A percentile compares a stretch with the other conserved stretches of the same genome.
Evolutionary conservation across 2,329 filamentous ascomycete genomes (phyloP).

Genomic region (Aurifilum marmelostoma): DNA sequence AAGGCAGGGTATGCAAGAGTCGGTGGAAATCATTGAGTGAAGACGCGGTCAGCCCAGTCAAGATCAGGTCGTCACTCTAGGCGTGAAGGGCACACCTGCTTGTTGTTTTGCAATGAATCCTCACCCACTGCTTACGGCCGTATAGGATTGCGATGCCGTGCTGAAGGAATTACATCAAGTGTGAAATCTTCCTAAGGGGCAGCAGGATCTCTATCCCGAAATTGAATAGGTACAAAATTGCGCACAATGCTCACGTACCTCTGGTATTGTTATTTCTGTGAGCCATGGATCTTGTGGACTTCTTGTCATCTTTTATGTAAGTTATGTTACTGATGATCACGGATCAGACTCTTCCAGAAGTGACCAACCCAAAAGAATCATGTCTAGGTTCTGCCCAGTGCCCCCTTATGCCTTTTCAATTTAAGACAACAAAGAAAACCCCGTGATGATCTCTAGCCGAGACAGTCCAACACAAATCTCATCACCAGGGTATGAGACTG

Average conservation of each 20-base stretch:
- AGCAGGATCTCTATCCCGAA: not conserved
- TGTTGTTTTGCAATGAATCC: not conserved
- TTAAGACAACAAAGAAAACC: no score
- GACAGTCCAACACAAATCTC: not conserved
- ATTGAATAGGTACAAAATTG: not conserved
- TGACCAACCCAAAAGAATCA: no score
- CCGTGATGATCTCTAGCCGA: not conserved
- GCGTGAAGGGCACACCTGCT: not conserved
- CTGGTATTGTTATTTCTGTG: not conserved
- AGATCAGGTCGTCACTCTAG: slow-evolving; percentile 22
- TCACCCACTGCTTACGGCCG: not conserved
- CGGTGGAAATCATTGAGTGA: slow-evolving; percentile 26
- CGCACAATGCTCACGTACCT: not conserved
- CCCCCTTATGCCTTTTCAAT: not conserved
- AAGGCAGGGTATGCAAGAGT: slow-evolving; percentile 47
- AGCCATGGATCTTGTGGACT: not conserved
- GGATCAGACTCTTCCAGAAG: not conserved
- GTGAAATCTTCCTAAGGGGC: not conserved
- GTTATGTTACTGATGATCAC: not conserved
- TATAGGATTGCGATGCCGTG: not conserved
- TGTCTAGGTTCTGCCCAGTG: not conserved
- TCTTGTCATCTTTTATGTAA: not conserved
- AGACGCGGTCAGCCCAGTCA: slow-evolving; percentile 17
- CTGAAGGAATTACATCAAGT: not conserved
- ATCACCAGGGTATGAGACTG: slow-evolving; percentile 16